Evolutionary conservation across 768 basidiomycete species (phyloP).

Genomic region (Boletus huronensis): DNA sequence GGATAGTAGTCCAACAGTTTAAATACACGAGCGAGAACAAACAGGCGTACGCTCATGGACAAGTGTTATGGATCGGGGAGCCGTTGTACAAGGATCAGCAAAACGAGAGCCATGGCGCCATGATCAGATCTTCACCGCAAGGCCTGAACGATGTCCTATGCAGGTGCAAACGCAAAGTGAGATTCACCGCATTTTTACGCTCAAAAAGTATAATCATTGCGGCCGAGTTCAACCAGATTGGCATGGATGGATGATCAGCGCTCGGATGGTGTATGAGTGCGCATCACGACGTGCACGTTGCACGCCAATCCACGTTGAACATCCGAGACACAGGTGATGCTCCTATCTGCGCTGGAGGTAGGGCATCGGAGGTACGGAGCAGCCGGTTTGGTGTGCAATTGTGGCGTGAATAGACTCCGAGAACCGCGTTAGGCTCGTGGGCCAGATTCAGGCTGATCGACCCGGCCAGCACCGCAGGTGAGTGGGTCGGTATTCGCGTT

Average conservation of each 20-base stretch:
- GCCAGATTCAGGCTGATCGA: slow-evolving; percentile 5
- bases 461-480: background rate
- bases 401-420: slow-evolving; percentile 18
- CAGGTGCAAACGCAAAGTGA: background rate
- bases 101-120: background rate
- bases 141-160: slow-evolving; percentile 1
- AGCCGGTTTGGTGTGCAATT: slow-evolving; percentile 7
- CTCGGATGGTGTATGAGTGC: background rate
- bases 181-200: background rate
- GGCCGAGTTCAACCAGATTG: slow-evolving; percentile 3
- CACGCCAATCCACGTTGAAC: slow-evolving; percentile 20
- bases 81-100: slow-evolving; percentile 9
- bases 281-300: slow-evolving; percentile 22
- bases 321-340: slow-evolving; percentile 1
- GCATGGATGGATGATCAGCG: slow-evolving; percentile 2
- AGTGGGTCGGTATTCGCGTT: slow-evolving; percentile 14
- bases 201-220: slow-evolving; percentile 1
- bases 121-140: slow-evolving; percentile 15
- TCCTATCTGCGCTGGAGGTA: slow-evolving; percentile 13
- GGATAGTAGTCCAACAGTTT: slow-evolving; percentile 1
- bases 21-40: slow-evolving; percentile 19
- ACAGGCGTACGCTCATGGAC: slow-evolving; percentile 7
- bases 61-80: slow-evolving; percentile 7
- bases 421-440: slow-evolving; percentile 8
- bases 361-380: slow-evolving; percentile 9